phyloP scores from a whole-genome alignment of 768 basidiomycete species.

The Hebeloma cylindrosporum region DNA sequence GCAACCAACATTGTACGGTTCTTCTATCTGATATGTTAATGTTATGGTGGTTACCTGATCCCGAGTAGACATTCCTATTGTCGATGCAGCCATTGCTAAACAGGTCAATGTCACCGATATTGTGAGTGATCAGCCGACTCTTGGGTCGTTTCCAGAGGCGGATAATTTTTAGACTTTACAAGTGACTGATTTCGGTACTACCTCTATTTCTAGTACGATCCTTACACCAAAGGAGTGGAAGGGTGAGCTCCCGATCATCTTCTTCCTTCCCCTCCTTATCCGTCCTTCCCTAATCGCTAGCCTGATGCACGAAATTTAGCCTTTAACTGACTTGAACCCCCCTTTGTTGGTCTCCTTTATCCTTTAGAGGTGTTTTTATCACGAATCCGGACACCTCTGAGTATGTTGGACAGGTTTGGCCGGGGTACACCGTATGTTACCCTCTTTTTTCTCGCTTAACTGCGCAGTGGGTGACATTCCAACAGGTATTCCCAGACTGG shows the following conservation, averaged over 20 bases:
- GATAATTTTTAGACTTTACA: conserved; percentile 1
- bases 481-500: conserved; percentile 33
- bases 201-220: conserved; percentile 51
- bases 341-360: conserved; percentile 2
- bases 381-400: conserved; percentile 73
- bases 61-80: conserved; percentile 65
- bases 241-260: conserved; percentile 38
- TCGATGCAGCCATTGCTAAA: conserved; percentile 62
- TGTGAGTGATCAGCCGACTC: conserved; percentile 38
- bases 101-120: conserved; percentile 60
- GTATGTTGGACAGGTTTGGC: conserved; percentile 78
- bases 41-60: conserved; percentile 9
- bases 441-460: conserved; percentile 1
- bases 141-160: conserved; percentile 1
- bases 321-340: not conserved
- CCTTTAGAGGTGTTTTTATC: conserved; percentile 61
- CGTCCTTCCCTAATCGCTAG: conserved; percentile 2
- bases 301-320: too few species aligned
- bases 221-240: conserved; percentile 62
- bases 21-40: conserved; percentile 15
- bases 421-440: conserved; percentile 61
- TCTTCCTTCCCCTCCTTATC: conserved; percentile 9
- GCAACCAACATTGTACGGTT: conserved; percentile 19
- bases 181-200: conserved; percentile 2
- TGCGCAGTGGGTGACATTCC: not conserved